Evolutionary conservation across 129 eudicot genomes (phyloP).

Genomic region (Flaveria linearis): DNA sequence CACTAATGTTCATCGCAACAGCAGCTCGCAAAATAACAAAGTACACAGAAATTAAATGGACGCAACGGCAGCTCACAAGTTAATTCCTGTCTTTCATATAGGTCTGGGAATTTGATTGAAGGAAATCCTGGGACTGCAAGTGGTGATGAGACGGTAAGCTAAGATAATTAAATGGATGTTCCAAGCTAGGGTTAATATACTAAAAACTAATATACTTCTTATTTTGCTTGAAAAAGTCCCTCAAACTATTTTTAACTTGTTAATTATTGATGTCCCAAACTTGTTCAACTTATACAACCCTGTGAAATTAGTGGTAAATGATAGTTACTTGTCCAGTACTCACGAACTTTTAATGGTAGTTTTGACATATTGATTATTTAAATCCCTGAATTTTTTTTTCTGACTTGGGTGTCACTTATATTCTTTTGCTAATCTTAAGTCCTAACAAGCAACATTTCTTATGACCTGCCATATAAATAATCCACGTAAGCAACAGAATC

Average conservation of each 20-base stretch:
- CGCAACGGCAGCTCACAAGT: neutral
- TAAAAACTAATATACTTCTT: neutral
- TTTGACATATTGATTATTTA: neutral
- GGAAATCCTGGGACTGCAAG: constrained; percentile 84
- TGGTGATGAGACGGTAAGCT: constrained; percentile 97
- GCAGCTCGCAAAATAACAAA: neutral
- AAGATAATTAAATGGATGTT: constrained; percentile 17
- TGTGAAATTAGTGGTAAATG: neutral
- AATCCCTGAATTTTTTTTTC: neutral
- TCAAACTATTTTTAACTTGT: neutral
- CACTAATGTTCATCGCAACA: neutral
- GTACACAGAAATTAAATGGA: neutral
- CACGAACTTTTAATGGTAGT: neutral
- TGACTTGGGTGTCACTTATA: neutral
- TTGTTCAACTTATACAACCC: neutral
- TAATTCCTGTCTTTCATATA: constrained; percentile 28
- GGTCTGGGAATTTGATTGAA: constrained; percentile 89
- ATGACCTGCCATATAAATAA: neutral
- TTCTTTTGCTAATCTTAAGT: constrained; percentile 9
- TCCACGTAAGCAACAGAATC: neutral
- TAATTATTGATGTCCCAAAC: neutral
- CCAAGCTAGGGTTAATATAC: neutral
- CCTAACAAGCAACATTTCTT: neutral
- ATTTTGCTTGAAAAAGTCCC: neutral
- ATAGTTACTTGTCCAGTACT: neutral